phyloP scores from a whole-genome alignment of 768 basidiomycete species.

The Dictyophora rubrovolvata region DNA sequence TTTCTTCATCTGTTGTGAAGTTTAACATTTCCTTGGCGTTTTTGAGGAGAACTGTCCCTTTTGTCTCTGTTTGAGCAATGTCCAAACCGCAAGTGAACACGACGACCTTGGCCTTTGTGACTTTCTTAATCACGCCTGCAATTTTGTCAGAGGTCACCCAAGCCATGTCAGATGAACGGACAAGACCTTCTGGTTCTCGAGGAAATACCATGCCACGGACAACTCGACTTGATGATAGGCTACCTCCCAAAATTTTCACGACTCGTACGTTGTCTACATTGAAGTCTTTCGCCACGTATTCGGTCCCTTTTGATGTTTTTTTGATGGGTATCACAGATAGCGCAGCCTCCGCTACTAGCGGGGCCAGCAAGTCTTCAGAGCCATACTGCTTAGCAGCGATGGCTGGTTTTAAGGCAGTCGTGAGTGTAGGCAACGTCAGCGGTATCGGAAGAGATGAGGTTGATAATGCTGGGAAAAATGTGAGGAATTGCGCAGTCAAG shows the following conservation, averaged over 20 bases:
- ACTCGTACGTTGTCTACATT: constrained; percentile 98
- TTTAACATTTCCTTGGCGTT: constrained; percentile 95
- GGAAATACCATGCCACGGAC: constrained; percentile 98
- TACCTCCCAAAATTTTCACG: constrained; percentile 97
- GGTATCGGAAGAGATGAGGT: constrained; percentile 61
- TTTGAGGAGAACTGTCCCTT: constrained; percentile 93
- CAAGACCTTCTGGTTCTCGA: constrained; percentile 84
- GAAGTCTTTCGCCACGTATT: constrained; percentile 61
- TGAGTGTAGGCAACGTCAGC: constrained; percentile 56
- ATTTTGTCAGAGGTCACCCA: neutral
- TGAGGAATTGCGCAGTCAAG: constrained; percentile 8
- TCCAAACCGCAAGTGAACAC: constrained; percentile 92
- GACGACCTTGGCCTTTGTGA: constrained; percentile 80
- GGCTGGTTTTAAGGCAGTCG: constrained; percentile 73
- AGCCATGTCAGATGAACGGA: neutral
- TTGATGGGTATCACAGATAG: constrained; percentile 85
- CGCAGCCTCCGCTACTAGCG: constrained; percentile 87
- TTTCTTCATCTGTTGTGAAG: constrained; percentile 93
- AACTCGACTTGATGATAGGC: constrained; percentile 72
- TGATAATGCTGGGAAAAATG: constrained; percentile 46
- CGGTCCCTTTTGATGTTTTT: constrained; percentile 3
- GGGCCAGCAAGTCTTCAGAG: constrained; percentile 70
- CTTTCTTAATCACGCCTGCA: constrained; percentile 73
- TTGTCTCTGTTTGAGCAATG: constrained; percentile 94
- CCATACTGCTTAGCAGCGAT: constrained; percentile 98